phyloP scores from a whole-genome alignment of 2,329 filamentous ascomycete species.

The Pestalotiopsis sp. region DNA sequence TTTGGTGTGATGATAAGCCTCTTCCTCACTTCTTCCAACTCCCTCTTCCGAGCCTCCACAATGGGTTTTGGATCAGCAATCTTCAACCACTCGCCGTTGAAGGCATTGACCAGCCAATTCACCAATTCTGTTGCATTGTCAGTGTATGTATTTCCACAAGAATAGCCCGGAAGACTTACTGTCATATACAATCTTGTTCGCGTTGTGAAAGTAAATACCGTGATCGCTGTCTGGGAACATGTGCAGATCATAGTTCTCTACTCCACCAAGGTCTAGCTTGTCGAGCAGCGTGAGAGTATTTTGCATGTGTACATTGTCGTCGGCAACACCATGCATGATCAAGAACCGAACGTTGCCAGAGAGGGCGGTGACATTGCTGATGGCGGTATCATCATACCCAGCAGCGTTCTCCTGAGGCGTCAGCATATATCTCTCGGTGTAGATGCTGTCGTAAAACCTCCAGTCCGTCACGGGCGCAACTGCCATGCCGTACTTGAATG shows the following conservation, averaged over 20 bases:
- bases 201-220: conserved; percentile 92
- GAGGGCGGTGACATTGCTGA: conserved; percentile 76
- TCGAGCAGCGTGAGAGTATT: conserved; percentile 89
- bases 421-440: conserved; percentile 97
- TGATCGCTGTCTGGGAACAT: conserved; percentile 97
- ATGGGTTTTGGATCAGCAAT: conserved; percentile 50
- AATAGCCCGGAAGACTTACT: conserved; percentile 62
- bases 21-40: conserved; percentile 21
- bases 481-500: conserved; percentile 96
- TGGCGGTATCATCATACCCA: conserved; percentile 77
- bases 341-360: conserved; percentile 82
- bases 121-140: conserved; percentile 63
- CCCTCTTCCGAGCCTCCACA: conserved; percentile 22
- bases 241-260: conserved; percentile 96
- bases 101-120: conserved; percentile 95
- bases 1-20: conserved; percentile 15
- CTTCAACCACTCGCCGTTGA: conserved; percentile 92
- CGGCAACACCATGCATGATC: conserved; percentile 93
- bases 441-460: conserved; percentile 92
- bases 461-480: conserved; percentile 99
- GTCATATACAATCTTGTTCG: conserved; percentile 87
- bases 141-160: conserved; percentile 24
- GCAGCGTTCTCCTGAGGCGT: conserved; percentile 79
- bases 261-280: conserved; percentile 75
- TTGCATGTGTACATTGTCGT: conserved; percentile 98